phyloP scores from a whole-genome alignment of 2,329 filamentous ascomycete genomes.

The Neofusicoccum umdonicola region DNA sequence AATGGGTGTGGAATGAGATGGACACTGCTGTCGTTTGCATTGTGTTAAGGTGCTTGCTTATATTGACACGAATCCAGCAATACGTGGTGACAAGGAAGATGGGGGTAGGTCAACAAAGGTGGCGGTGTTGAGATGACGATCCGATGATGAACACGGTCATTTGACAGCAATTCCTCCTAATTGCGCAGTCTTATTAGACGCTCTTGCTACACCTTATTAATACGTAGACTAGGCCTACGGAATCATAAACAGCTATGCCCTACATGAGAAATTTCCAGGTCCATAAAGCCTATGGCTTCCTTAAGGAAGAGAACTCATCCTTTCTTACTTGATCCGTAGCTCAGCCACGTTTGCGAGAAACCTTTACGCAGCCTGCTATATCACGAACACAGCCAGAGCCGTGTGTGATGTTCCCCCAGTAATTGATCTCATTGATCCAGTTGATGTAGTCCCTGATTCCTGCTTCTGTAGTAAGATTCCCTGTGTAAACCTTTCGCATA shows the following conservation, averaged over 20 bases:
- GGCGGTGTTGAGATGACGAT: not conserved
- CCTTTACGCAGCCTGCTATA: not conserved
- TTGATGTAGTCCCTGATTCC: not conserved
- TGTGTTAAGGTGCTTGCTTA: not conserved
- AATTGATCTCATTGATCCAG: not conserved
- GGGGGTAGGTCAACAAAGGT: not conserved
- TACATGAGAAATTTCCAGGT: not conserved
- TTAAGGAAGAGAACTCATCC: not conserved
- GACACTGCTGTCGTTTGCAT: not conserved
- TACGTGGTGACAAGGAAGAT: not conserved
- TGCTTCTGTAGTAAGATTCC: not conserved
- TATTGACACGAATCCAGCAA: not conserved
- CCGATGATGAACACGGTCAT: not conserved
- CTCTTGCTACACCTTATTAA: not conserved
- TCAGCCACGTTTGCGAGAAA: not conserved
- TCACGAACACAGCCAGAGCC: not conserved
- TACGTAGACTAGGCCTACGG: not conserved
- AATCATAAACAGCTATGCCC: not conserved
- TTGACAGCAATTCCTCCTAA: not conserved
- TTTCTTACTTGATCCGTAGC: not conserved
- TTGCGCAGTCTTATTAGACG: not conserved
- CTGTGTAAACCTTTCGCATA: not conserved
- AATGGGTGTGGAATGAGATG: not conserved
- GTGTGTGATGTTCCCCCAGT: not conserved
- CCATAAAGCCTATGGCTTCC: not conserved